These are phyloP conservation scores for Clonostachys rosea DNA, from an alignment of 2,329 filamentous ascomycete species.

Conservation along the genomic window DNA sequence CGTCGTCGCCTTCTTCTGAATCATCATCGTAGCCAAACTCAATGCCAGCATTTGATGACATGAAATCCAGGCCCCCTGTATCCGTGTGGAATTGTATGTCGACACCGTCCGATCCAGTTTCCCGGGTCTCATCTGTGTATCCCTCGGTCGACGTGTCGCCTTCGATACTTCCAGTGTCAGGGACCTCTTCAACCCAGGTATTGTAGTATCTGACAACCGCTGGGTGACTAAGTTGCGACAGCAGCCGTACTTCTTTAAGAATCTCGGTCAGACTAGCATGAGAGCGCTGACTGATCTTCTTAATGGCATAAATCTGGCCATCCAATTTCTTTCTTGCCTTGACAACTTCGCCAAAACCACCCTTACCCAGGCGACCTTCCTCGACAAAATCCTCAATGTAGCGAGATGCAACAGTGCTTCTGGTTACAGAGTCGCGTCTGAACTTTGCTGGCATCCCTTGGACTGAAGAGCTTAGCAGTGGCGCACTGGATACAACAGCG, in stretches of 20 bases:
- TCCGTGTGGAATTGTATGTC: slow-evolving; percentile 63
- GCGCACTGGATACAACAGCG: slow-evolving; percentile 32
- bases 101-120: slow-evolving; percentile 31
- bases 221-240: slow-evolving; percentile 91
- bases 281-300: slow-evolving; percentile 86
- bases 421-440: slow-evolving; percentile 58
- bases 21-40: slow-evolving; percentile 67
- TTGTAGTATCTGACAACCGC: slow-evolving; percentile 86
- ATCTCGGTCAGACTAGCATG: slow-evolving; percentile 77
- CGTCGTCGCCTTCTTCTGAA: slow-evolving; percentile 35
- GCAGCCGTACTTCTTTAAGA: slow-evolving; percentile 76
- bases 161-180: slow-evolving; percentile 48
- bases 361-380: slow-evolving; percentile 82
- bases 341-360: slow-evolving; percentile 93
- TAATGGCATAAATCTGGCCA: slow-evolving; percentile 90
- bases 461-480: slow-evolving; percentile 29
- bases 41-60: slow-evolving; percentile 78
- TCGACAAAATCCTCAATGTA: slow-evolving; percentile 90
- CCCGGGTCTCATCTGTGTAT: slow-evolving; percentile 27
- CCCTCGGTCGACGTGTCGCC: slow-evolving; percentile 50
- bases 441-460: slow-evolving; percentile 40
- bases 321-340: slow-evolving; percentile 94
- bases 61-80: slow-evolving; percentile 83
- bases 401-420: slow-evolving; percentile 53
- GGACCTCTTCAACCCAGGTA: slow-evolving; percentile 81